Evolutionary conservation across 1,139 yeast species (phyloP).

Genomic region (Maudiozyma humilis): DNA sequence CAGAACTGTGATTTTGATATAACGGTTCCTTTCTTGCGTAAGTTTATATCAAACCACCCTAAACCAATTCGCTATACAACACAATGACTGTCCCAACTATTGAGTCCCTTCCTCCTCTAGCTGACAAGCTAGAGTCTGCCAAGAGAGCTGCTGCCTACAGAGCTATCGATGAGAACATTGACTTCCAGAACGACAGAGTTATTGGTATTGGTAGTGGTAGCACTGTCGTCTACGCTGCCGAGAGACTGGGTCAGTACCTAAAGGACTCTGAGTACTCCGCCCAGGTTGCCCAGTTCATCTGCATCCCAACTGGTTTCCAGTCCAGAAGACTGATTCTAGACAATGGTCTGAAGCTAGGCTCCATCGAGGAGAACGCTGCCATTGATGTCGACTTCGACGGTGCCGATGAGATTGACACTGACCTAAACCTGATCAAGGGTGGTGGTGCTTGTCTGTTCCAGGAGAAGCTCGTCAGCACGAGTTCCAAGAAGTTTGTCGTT

Average conservation of each 20-base stretch:
- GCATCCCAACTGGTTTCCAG: constrained; percentile 96
- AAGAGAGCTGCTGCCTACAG: constrained; percentile 82
- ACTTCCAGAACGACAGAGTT: constrained; percentile 56
- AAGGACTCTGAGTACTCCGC: constrained; percentile 32
- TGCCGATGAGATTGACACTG: constrained; percentile 88
- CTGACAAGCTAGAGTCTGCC: constrained; percentile 35
- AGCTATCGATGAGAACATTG: constrained; percentile 83
- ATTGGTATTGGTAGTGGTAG: constrained; percentile 96
- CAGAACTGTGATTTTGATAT: background rate
- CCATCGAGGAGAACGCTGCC: constrained; percentile 70
- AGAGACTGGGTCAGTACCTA: constrained; percentile 57
- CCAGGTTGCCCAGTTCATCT: constrained; percentile 48
- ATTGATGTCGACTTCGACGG: constrained; percentile 96
- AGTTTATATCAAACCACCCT: too few relatives aligned
- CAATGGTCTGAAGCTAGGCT: constrained; percentile 70
- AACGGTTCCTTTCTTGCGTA: too few relatives aligned
- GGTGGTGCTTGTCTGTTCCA: constrained; percentile 98
- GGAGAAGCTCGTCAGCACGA: constrained; percentile 85
- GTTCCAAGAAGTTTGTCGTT: constrained; percentile 67
- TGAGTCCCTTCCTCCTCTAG: constrained; percentile 7
- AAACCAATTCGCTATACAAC: background rate
- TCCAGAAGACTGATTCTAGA: constrained; percentile 76
- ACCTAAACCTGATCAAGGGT: constrained; percentile 85
- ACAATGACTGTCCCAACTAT: constrained; percentile 9
- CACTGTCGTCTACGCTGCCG: constrained; percentile 93